Evolutionary conservation across 257 asterid species (phyloP).

Genomic region (Scutellaria galericulata): DNA sequence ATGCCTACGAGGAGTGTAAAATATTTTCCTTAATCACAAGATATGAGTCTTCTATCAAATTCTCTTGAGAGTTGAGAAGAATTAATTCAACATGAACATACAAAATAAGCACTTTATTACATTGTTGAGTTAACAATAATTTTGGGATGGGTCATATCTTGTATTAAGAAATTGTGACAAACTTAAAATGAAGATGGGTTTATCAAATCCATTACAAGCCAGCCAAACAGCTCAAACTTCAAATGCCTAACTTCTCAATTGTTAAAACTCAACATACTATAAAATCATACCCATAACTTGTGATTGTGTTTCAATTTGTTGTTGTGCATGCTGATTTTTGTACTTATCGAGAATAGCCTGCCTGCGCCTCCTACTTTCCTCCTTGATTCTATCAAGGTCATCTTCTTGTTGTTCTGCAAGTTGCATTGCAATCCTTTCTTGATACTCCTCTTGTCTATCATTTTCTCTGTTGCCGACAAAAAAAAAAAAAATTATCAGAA

Average conservation of each 20-base stretch:
- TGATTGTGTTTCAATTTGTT: constrained; percentile 36
- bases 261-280: not conserved
- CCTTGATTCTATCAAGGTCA: constrained; percentile 83
- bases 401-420: constrained; percentile 92
- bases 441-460: constrained; percentile 74
- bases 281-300: constrained; percentile 47
- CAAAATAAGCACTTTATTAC: not conserved
- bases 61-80: not conserved
- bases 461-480: constrained; percentile 62
- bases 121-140: not conserved
- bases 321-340: constrained; percentile 48
- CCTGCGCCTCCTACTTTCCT: constrained; percentile 88
- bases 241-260: constrained; percentile 6
- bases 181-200: no score
- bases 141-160: not conserved
- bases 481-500: constrained; percentile 24
- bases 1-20: not conserved
- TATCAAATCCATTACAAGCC: not conserved
- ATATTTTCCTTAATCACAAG: constrained; percentile 4
- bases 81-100: not conserved
- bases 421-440: constrained; percentile 69
- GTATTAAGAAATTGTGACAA: no score
- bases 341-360: constrained; percentile 93
- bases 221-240: constrained; percentile 12
- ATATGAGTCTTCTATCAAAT: not conserved